Percentiles rank a stretch among this genome's conserved stretches.
Evolutionary conservation across 2,329 filamentous ascomycete species (phyloP).

Genomic region (Ophiostoma populinum): DNA sequence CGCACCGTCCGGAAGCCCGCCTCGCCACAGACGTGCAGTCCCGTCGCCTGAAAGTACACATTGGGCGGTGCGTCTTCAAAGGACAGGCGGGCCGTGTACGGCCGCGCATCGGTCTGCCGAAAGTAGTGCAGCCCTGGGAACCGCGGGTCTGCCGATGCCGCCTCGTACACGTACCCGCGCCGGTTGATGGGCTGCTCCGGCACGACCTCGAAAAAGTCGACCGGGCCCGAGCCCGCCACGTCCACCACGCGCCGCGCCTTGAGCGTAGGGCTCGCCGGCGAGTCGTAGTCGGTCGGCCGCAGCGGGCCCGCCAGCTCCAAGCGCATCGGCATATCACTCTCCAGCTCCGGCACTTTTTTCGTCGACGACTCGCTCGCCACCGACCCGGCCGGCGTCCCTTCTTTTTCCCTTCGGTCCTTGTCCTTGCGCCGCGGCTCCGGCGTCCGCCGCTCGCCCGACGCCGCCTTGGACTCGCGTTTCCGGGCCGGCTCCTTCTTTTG

Average conservation of each 20-base stretch:
- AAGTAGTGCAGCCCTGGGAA: slow-evolving; percentile 83
- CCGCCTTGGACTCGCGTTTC: slow-evolving; percentile 47
- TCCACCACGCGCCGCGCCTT: slow-evolving; percentile 36
- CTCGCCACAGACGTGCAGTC: slow-evolving; percentile 66
- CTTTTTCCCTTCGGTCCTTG: no score
- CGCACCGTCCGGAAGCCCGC: slow-evolving; percentile 86
- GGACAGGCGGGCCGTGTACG: slow-evolving; percentile 70
- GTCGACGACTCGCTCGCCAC: neutral
- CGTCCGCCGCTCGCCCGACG: slow-evolving; percentile 26
- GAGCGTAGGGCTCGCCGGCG: slow-evolving; percentile 38
- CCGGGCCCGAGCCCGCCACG: slow-evolving; percentile 28
- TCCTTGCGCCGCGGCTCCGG: slow-evolving; percentile 32
- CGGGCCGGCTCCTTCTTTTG: slow-evolving; percentile 50
- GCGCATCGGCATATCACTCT: slow-evolving; percentile 30
- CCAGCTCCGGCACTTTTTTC: neutral
- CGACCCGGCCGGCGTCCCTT: neutral
- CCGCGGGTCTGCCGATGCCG: slow-evolving; percentile 72
- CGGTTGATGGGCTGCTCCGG: slow-evolving; percentile 45
- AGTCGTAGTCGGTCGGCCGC: slow-evolving; percentile 43
- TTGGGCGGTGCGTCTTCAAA: slow-evolving; percentile 82
- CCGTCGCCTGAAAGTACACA: slow-evolving; percentile 65
- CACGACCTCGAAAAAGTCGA: slow-evolving; percentile 44
- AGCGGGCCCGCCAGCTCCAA: slow-evolving; percentile 45
- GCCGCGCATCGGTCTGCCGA: slow-evolving; percentile 70
- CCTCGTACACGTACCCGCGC: slow-evolving; percentile 71